A percentile compares a stretch with the other conserved stretches of the same genome.
Evolutionary conservation across 768 basidiomycete genomes (phyloP).

Genomic region (Lyophyllum atratum): DNA sequence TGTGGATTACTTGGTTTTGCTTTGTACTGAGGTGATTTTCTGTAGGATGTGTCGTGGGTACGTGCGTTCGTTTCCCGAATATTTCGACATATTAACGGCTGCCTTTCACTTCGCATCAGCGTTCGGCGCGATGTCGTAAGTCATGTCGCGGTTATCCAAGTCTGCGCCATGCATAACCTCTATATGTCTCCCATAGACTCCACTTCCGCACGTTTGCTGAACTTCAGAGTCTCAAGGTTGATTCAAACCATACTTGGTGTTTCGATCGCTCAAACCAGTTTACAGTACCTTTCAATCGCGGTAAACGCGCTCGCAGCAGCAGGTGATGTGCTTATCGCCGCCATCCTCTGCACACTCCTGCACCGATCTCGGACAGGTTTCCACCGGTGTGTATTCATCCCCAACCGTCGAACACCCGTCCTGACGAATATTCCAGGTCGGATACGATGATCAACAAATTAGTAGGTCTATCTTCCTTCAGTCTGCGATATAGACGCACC

Average conservation of each 20-base stretch:
- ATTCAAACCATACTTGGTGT: not conserved
- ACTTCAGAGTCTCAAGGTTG: conserved; percentile 37
- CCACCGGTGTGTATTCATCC: conserved; percentile 30
- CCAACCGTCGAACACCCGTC: not conserved
- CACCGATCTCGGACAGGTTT: conserved; percentile 51
- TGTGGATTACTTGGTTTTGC: not conserved
- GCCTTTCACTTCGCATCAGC: conserved; percentile 22
- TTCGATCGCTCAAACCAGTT: not conserved
- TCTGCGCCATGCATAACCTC: not conserved
- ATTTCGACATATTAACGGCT: not conserved
- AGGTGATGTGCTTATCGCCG: conserved; percentile 49
- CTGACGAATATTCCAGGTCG: conserved; percentile 28
- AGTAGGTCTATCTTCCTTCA: conserved; percentile 21
- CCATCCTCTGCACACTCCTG: conserved; percentile 41
- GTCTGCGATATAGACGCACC: not conserved
- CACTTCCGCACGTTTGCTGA: conserved; percentile 34
- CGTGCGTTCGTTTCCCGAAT: conserved; percentile 8
- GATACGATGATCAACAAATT: conserved; percentile 50
- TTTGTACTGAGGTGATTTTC: not conserved
- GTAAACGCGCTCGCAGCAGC: conserved; percentile 48
- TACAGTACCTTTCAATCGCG: conserved; percentile 39
- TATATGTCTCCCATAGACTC: conserved; percentile 20
- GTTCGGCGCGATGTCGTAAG: conserved; percentile 37
- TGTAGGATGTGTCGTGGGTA: conserved; percentile 33
- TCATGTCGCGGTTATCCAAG: not conserved